Base-by-base conservation (phyloP, 257 asterid genomes). In the Thymus mandschuricus region DNA sequence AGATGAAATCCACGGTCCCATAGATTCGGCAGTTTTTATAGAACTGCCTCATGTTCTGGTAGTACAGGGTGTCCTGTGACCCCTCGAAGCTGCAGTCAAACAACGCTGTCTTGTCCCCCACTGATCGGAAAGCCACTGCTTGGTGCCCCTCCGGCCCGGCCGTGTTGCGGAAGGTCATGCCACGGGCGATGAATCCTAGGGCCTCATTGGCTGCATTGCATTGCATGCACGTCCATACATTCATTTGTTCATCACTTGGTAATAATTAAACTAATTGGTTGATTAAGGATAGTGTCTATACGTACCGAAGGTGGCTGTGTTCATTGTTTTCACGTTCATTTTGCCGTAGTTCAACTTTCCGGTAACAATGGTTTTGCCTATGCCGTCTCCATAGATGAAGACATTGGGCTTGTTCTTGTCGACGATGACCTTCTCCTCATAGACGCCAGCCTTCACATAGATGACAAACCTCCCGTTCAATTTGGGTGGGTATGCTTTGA, bases 351-450 rank as follows among this genome's bases (percentile, higher is more conserved):
- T 85, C 72, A 61, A 81, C 30, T 10, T 69, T 5, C 87, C 92
- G 0, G 92, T 86, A 10, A 92, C 68, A 3, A 92, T 76, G 6
- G 95, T 83, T 64, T 49, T 90, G 15, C 83, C 84, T 2, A 89
- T 78, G 51, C 97, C 97, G 29, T 92, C 98, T n/a, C 98, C 97
- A 8, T 90, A 92, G 40, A 92, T 87, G 69, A 77, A 85, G 40
- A 90, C 65, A 1, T 88, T 85, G 1, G 73, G 55, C 81, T 86
- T 80, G 21, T 66, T 71, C 69, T 82, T 88, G 48, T 77, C 88
- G 7, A 92, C 68, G 1, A 77, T 51, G 34, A 92, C 80, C 27
- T 78, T 75, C 75, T 92, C 98, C 0, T 58, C 27, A 21, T 90
- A 90, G 11, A 86, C 69, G 1, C 98, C 98, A 0, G 88, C 92